Percentiles rank a stretch among this genome's conserved stretches.
Conservation (phyloP, 352 stramenopile genomes). For the Pythium brachiatum region DNA sequence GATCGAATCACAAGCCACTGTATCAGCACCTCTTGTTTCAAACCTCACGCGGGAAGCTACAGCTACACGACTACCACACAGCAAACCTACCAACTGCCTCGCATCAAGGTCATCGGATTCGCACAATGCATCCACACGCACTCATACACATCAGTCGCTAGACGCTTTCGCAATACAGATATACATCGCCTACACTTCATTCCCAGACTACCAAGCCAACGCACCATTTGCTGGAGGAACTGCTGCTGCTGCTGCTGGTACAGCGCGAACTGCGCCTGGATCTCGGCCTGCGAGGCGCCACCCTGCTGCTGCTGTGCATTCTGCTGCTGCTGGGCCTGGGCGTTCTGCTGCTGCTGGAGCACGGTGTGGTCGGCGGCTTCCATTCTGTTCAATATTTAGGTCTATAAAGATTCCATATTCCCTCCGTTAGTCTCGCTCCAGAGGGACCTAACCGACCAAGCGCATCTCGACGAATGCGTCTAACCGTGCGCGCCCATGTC, state of each 20-base stretch:
- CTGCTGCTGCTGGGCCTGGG: constrained; percentile 20
- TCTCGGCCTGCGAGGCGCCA: constrained; percentile 23
- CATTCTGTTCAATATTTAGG: constrained; percentile 19
- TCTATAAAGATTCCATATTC: constrained; percentile 3
- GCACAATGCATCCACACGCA: constrained; percentile 16
- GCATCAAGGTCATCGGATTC: constrained; percentile 19
- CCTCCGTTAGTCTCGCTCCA: background rate
- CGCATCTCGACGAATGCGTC: too few relatives aligned
- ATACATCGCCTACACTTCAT: background rate
- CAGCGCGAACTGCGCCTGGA: constrained; percentile 56
- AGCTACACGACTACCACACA: background rate
- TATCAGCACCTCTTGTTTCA: background rate
- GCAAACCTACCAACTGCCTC: constrained; percentile 20
- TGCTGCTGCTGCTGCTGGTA: constrained; percentile 80
- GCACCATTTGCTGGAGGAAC: constrained; percentile 78
- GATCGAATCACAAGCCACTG: background rate
- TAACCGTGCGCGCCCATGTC: background rate
- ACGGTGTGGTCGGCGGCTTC: constrained; percentile 29
- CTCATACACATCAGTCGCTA: constrained; percentile 2
- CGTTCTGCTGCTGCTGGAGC: constrained; percentile 15
- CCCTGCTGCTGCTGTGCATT: constrained; percentile 10
- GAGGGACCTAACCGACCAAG: background rate
- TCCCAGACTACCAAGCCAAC: constrained; percentile 1
- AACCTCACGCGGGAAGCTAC: background rate
- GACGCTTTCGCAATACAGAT: constrained; percentile 12